These are phyloP conservation scores for Rhodotorula sp. DNA, from an alignment of 1,284 basidiomycete genomes.

Conservation along the genomic window DNA sequence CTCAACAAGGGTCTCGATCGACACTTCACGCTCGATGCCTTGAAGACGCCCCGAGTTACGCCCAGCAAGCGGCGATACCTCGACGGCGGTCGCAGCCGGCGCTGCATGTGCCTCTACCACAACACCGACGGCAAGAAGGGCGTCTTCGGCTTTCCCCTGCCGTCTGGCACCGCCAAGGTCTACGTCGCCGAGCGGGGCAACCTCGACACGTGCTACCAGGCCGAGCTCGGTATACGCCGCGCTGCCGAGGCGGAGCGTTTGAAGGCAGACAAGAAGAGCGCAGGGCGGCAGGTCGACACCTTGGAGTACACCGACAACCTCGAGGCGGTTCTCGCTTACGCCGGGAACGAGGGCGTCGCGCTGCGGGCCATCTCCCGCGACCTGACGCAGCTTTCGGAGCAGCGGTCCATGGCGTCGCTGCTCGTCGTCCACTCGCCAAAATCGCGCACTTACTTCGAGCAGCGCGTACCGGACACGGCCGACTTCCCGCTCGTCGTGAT, in stretches of 20 bases:
- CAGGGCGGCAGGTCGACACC: constrained; percentile 45
- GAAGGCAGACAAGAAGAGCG: constrained; percentile 39
- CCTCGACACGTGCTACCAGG: constrained; percentile 69
- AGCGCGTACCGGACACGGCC: constrained; percentile 65
- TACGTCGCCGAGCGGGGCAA: constrained; percentile 89
- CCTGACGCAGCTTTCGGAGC: constrained; percentile 61
- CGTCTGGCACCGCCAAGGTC: constrained; percentile 66
- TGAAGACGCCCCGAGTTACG: constrained; percentile 64
- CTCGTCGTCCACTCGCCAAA: constrained; percentile 84
- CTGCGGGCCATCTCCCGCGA: constrained; percentile 87
- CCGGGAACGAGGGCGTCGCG: constrained; percentile 73
- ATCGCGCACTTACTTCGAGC: constrained; percentile 80
- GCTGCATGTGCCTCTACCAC: constrained; percentile 91
- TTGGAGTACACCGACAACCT: constrained; percentile 71
- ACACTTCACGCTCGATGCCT: constrained; percentile 81
- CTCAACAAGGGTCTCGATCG: constrained; percentile 78
- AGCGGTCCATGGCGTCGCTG: constrained; percentile 64
- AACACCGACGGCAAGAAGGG: constrained; percentile 73
- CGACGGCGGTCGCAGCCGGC: constrained; percentile 58
- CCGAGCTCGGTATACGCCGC: constrained; percentile 56
- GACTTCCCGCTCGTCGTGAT: constrained; percentile 88
- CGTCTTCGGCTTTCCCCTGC: constrained; percentile 84
- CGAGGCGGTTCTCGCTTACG: constrained; percentile 70
- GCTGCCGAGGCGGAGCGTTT: constrained; percentile 44
- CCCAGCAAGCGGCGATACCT: constrained; percentile 72